Evolutionary conservation across 2,329 filamentous ascomycete species (phyloP).

Genomic region (Triangularia setosa): DNA sequence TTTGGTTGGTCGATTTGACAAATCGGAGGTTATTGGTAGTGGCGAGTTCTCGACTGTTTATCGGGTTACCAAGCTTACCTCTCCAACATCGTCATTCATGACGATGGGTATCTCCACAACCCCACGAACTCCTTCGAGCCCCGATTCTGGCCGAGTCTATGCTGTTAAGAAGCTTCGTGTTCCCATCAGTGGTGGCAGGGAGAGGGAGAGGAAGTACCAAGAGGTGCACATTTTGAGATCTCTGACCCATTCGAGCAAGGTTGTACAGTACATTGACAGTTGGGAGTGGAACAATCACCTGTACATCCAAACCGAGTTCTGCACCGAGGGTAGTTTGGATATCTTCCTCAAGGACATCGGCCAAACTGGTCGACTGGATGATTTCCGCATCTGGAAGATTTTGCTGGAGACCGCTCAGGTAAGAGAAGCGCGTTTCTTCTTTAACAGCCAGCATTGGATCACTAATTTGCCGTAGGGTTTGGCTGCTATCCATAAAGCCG

Average conservation of each 20-base stretch:
- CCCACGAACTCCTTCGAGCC: slow-evolving; percentile 48
- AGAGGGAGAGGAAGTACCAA: slow-evolving; percentile 77
- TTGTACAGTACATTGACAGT: slow-evolving; percentile 76
- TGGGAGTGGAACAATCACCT: slow-evolving; percentile 85
- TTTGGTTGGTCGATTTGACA: slow-evolving; percentile 72
- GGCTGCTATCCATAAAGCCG: slow-evolving; percentile 82
- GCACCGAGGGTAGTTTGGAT: slow-evolving; percentile 88
- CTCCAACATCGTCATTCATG: slow-evolving; percentile 24
- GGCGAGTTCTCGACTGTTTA: slow-evolving; percentile 96
- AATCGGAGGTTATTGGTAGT: slow-evolving; percentile 73
- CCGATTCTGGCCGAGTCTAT: slow-evolving; percentile 62
- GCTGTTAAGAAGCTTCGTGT: slow-evolving; percentile 92
- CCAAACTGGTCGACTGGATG: slow-evolving; percentile 80
- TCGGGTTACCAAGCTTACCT: slow-evolving; percentile 54
- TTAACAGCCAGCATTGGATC: not conserved
- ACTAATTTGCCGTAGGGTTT: slow-evolving; percentile 58
- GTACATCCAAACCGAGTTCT: slow-evolving; percentile 97
- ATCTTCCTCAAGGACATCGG: slow-evolving; percentile 81
- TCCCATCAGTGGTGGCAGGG: slow-evolving; percentile 70
- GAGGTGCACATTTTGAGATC: slow-evolving; percentile 77
- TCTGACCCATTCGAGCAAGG: slow-evolving; percentile 77
- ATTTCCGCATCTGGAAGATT: slow-evolving; percentile 99
- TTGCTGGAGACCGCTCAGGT: slow-evolving; percentile 80
- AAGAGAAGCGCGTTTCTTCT: slow-evolving; percentile 35
- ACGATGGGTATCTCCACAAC: slow-evolving; percentile 36